Evolutionary conservation across 352 stramenopile genomes (phyloP), one percentile per base, ranked within the genome.

Genomic region (Peronosclerospora sorghi): DNA sequence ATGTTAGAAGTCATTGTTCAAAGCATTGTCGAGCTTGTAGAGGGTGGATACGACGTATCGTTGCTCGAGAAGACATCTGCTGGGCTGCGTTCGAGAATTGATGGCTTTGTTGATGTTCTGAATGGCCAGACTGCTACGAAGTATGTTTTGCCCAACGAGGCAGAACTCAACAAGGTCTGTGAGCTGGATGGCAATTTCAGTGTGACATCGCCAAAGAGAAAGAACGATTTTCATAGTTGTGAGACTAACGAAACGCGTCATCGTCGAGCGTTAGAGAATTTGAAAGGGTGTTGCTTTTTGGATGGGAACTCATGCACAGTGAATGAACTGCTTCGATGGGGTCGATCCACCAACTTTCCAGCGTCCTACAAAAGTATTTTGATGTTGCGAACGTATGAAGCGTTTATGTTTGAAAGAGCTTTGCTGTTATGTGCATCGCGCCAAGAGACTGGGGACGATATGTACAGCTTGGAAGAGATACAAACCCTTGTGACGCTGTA

Each of bases 351-450:
- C 27, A 9, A 1, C 14, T 13, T 36, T 17, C 35, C 48, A 38
- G 32, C 18, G 0, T 14, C 45, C 5, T 51, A 63, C 39, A 51
- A 49, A 19, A 14, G 21, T 4, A 46, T 68, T 19, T 10, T 59
- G 0, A 34, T 51, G 0, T 15, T 78, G 9, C 45, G 63, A 1
- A 56, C 57, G 1, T 44, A 68, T 32, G 66, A 74, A 47, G 5
- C 30, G 1, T 68, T 59, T 17, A 56, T 74, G 48, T 62, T 65
- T 37, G 7, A 40, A 21, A 53, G 7, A 1, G 21, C 48, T 19
- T 27, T 32, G 1, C 4, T 4, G n/a, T 15, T n/a, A n/a, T n/a
- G n/a, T 66, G 12, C 43, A 20, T 38, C 24, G 15, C 4, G 19
- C 36, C 10, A 20, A 26, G 10, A 6, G 2, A 3, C 2, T 20